Percentiles rank a stretch among this genome's conserved stretches.
phyloP scores from a whole-genome alignment of 805 yeast species.

The Wickerhamiella sorbophila region DNA sequence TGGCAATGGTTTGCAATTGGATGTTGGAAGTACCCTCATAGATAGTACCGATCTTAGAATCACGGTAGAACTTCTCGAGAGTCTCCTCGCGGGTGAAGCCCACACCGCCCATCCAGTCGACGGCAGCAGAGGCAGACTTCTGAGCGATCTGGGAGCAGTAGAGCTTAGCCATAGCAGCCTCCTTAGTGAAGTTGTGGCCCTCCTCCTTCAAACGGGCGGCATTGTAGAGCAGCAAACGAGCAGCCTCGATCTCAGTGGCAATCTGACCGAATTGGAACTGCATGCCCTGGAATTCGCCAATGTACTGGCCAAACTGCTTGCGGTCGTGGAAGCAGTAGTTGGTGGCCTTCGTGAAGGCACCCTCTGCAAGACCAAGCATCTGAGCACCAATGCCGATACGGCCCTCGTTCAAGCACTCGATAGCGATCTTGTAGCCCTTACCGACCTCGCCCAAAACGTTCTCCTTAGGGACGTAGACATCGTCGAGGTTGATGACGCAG shows the following conservation, averaged over 20 bases:
- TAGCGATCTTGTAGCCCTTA: slow-evolving; percentile 33
- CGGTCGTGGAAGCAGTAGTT: slow-evolving; percentile 28
- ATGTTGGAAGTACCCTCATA: slow-evolving; percentile 34
- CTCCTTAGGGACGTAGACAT: slow-evolving; percentile 29
- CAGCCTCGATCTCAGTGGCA: slow-evolving; percentile 32
- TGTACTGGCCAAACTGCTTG: slow-evolving; percentile 30
- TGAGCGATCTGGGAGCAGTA: slow-evolving; percentile 31
- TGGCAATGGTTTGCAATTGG: slow-evolving; percentile 32
- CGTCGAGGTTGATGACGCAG: slow-evolving; percentile 30
- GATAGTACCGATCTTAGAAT: slow-evolving; percentile 32
- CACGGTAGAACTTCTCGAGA: slow-evolving; percentile 31
- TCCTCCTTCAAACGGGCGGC: slow-evolving; percentile 34
- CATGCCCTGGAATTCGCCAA: slow-evolving; percentile 35
- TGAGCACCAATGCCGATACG: slow-evolving; percentile 34
- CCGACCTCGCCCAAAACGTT: slow-evolving; percentile 31
- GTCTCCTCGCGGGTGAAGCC: slow-evolving; percentile 32
- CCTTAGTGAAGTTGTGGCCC: slow-evolving; percentile 28
- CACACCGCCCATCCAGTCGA: slow-evolving; percentile 36
- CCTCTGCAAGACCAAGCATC: slow-evolving; percentile 32
- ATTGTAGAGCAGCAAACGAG: slow-evolving; percentile 30
- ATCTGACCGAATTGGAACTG: slow-evolving; percentile 34
- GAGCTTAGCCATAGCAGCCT: slow-evolving; percentile 34
- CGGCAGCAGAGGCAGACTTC: slow-evolving; percentile 28
- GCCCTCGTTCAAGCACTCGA: slow-evolving; percentile 32
- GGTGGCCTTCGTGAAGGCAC: slow-evolving; percentile 30